Evolutionary conservation across 805 yeast genomes (phyloP), one percentile per base, ranked within the genome.

Genomic region (Wickerhamiella lipophila): DNA sequence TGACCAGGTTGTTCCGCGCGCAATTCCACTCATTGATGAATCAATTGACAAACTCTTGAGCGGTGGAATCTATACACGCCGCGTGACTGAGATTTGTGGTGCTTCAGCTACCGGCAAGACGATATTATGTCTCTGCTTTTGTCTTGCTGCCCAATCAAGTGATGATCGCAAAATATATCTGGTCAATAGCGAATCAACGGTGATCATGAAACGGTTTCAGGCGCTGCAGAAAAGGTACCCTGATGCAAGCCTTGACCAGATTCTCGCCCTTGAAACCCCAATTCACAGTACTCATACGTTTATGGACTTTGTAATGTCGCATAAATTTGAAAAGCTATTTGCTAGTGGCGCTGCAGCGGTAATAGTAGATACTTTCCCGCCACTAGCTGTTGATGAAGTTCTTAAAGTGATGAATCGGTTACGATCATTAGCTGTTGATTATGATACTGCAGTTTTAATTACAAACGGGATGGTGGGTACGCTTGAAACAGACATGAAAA

Each of bases 41-140:
- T 56, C 53, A 4, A 53, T 82, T 1, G 88, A 82, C 58, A 57
- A 54, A 8, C 50, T 66, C 0, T 59, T 82, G 4, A 67, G 70
- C 35, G 81, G 79, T 3, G 89, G 88, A 0, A 67, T 81, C 3
- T 71, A 67, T 1, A 60, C 73, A 2, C 75, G 79, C 2, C 63
- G 70, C 21, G 60, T 82, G 1, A 79, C 87, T 0, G 97, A 88
- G 65, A 60, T 89, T 3, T 79, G 78, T 56, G 97, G 97, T 0
- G 82, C 81, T 22, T 78, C 94, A 46, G 83, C 94, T 0, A 73
- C 83, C 0, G 97, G 96, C 0, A 89, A 89, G 58, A 80, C 96
- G 0, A 94, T 88, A 55, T 64, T 88, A 3, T 65, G 83, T 22
- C 71, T 80, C 67, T 89, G 81, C 54, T 57, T 87, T 46, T 70